These are phyloP conservation scores for Sporothrix globosa DNA, from an alignment of 2,329 filamentous ascomycete genomes.

Conservation along the genomic window DNA sequence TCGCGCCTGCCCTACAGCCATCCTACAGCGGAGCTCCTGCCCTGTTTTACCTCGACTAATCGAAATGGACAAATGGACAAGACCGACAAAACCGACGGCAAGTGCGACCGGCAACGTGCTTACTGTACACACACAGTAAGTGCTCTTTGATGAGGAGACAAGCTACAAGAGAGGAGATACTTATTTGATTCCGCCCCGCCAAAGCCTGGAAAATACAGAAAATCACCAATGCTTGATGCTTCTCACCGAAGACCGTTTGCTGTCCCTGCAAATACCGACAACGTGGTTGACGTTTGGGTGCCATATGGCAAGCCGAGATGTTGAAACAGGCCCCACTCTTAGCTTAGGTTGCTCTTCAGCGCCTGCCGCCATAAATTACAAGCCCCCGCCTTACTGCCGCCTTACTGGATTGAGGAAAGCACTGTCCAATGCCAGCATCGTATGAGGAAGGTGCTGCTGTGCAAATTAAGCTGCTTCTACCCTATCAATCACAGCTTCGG, in stretches of 20 bases:
- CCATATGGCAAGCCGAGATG: not conserved
- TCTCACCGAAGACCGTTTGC: not conserved
- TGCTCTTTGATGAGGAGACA: not conserved
- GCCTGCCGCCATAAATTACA: not conserved
- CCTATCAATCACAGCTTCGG: not conserved
- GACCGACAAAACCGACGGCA: not conserved
- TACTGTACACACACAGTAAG: constrained; percentile 28
- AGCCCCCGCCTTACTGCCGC: not conserved
- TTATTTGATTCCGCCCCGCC: not conserved
- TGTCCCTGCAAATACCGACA: constrained; percentile 15
- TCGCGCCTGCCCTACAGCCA: not conserved
- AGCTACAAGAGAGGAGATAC: not conserved
- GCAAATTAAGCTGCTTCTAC: no score
- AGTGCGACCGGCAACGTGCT: constrained; percentile 15
- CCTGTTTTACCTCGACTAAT: constrained; percentile 10
- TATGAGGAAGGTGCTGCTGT: not conserved
- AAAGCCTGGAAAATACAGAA: no score
- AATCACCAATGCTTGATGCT: not conserved
- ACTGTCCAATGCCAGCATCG: constrained; percentile 8
- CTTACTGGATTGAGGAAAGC: constrained; percentile 16
- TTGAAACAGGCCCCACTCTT: constrained; percentile 9
- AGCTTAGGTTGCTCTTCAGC: not conserved
- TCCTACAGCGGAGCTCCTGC: constrained; percentile 15
- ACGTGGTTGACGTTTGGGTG: not conserved
- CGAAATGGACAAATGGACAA: not conserved